Conservation (phyloP, 306 rosid genomes). For the Sicyos baderoa region DNA sequence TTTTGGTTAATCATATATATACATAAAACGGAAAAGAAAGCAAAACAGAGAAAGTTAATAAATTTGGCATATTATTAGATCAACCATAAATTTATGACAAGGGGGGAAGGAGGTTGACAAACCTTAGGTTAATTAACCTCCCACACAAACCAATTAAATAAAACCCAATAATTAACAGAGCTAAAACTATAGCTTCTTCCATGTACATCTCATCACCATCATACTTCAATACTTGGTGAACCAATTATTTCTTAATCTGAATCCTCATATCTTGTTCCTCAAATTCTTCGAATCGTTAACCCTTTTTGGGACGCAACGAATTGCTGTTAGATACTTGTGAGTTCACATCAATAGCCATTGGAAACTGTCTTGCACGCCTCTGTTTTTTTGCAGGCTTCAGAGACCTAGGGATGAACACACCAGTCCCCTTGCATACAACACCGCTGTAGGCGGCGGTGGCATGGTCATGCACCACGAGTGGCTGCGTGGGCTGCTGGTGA, state of each 20-base stretch:
- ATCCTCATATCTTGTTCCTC: neutral
- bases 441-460: slow-evolving; percentile 26
- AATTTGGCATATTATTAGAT: neutral
- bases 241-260: slow-evolving; percentile 3
- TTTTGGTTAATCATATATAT: no score
- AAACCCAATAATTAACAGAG: slow-evolving; percentile 9
- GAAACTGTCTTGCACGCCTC: slow-evolving; percentile 48
- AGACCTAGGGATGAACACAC: slow-evolving; percentile 71
- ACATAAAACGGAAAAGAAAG: no score
- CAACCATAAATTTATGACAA: neutral
- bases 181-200: slow-evolving; percentile 15
- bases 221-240: slow-evolving; percentile 24
- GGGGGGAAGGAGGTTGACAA: neutral
- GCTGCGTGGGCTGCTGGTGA: slow-evolving; percentile 37
- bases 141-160: slow-evolving; percentile 21
- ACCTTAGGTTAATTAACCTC: slow-evolving; percentile 25
- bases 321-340: slow-evolving; percentile 34
- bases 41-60: neutral
- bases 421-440: slow-evolving; percentile 77
- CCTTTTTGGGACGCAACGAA: slow-evolving; percentile 36
- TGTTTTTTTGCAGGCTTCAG: slow-evolving; percentile 50
- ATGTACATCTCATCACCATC: slow-evolving; percentile 41
- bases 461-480: slow-evolving; percentile 29
- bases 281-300: slow-evolving; percentile 23
- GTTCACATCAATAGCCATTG: slow-evolving; percentile 18